These are phyloP conservation scores for Venturia oleaginea DNA, from an alignment of 2,329 filamentous ascomycete genomes.

Conservation along the genomic window DNA sequence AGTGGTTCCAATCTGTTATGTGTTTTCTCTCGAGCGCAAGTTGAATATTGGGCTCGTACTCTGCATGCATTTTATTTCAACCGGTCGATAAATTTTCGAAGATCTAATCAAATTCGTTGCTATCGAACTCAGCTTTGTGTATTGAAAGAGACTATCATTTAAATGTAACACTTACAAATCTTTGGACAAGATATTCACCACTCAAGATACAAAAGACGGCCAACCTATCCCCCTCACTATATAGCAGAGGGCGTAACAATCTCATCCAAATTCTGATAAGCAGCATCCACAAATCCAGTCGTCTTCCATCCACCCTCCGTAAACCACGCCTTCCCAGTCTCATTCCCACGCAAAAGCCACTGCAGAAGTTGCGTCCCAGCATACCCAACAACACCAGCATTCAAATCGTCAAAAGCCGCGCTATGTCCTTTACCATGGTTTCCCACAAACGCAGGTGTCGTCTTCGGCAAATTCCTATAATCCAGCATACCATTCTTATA, in stretches of 20 bases:
- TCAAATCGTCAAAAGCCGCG: conserved; percentile 17
- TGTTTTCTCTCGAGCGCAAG: too few relatives aligned
- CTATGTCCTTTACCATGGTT: background rate
- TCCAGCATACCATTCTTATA: conserved; percentile 4
- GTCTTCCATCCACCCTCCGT: background rate
- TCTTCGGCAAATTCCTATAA: background rate
- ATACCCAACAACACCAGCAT: conserved; percentile 20
- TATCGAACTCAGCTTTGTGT: too few relatives aligned
- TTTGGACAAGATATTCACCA: too few relatives aligned
- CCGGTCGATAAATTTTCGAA: too few relatives aligned
- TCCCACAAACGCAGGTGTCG: background rate
- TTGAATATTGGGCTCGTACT: too few relatives aligned
- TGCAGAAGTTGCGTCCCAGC: conserved; percentile 12
- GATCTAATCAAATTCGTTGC: too few relatives aligned
- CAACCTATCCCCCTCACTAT: background rate
- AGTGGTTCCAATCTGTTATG: too few relatives aligned
- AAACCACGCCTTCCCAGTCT: background rate
- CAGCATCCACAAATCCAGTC: background rate
- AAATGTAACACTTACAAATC: too few relatives aligned
- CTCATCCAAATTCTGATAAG: background rate
- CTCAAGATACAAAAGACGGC: too few relatives aligned
- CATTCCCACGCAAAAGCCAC: background rate
- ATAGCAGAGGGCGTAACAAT: background rate
- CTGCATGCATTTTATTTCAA: too few relatives aligned
- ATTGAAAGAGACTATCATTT: too few relatives aligned